phyloP scores from a whole-genome alignment of 2,329 filamentous ascomycete species.

The Corinectria fuckeliana region DNA sequence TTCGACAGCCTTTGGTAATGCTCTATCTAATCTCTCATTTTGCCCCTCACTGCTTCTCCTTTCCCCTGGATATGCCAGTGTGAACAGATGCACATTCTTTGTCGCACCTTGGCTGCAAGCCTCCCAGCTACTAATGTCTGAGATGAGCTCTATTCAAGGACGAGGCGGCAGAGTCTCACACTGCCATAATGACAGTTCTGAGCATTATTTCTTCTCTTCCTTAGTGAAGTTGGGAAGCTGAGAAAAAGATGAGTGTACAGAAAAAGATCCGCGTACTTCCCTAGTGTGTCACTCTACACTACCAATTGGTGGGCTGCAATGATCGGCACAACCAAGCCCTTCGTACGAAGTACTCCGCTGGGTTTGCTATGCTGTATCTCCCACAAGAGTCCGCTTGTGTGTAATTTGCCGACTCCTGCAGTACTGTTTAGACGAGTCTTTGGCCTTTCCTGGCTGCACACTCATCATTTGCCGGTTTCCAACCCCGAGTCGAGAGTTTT shows the following conservation, averaged over 20 bases:
- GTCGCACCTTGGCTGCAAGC: background rate
- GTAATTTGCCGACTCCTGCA: background rate
- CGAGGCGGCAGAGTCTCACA: no score
- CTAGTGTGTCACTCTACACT: background rate
- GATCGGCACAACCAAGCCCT: constrained; percentile 7
- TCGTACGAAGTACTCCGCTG: constrained; percentile 20
- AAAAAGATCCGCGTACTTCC: background rate
- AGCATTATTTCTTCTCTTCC: background rate
- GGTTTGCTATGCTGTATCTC: background rate
- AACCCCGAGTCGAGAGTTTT: background rate
- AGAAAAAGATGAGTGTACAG: background rate
- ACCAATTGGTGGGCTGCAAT: background rate
- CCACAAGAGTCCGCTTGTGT: background rate
- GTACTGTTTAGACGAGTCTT: background rate
- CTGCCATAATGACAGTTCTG: no score
- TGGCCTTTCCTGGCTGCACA: background rate
- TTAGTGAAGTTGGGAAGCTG: background rate
- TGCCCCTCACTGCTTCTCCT: background rate
- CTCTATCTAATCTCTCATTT: background rate
- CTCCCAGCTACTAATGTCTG: background rate
- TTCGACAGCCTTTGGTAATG: background rate
- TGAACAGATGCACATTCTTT: background rate
- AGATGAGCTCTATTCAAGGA: no score
- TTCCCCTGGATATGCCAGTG: no score
- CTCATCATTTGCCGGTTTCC: background rate